Conservation (phyloP, 495 filamentous ascomycete species). For the Neurospora sp. region DNA sequence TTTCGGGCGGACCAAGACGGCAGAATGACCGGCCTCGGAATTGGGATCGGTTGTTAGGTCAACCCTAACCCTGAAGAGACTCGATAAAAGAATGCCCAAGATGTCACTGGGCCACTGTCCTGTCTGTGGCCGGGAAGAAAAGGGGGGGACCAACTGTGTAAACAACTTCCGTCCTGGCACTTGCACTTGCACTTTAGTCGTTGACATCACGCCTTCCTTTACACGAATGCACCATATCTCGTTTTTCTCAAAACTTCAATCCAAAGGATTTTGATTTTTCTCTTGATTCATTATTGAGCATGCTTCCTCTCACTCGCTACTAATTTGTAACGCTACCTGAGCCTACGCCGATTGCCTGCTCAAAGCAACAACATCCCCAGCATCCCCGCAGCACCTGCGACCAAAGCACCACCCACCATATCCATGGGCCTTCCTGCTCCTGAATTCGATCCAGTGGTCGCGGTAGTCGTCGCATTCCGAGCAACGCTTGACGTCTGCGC, state of each 20-base stretch:
- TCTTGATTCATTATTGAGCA: not conserved
- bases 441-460: not conserved
- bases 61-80: not conserved
- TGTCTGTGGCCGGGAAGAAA: not conserved
- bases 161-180: not conserved
- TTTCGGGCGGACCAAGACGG: not conserved
- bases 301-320: not conserved
- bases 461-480: not conserved
- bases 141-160: not conserved
- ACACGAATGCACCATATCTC: not conserved
- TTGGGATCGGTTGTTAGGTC: not conserved
- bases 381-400: conserved; percentile 1
- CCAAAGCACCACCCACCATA: not conserved
- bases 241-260: not conserved
- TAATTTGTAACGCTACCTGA: not conserved
- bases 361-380: conserved; percentile 4
- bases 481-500: not conserved
- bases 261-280: too few relatives aligned
- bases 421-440: not conserved
- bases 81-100: not conserved
- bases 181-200: not conserved
- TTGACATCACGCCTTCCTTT: not conserved
- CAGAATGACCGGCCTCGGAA: not conserved
- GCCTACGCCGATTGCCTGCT: not conserved
- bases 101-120: too few relatives aligned